A percentile compares a stretch with the other conserved stretches of the same genome.
Evolutionary conservation across 2,329 filamentous ascomycete species (phyloP).

Genomic region (Nakataea oryzae): DNA sequence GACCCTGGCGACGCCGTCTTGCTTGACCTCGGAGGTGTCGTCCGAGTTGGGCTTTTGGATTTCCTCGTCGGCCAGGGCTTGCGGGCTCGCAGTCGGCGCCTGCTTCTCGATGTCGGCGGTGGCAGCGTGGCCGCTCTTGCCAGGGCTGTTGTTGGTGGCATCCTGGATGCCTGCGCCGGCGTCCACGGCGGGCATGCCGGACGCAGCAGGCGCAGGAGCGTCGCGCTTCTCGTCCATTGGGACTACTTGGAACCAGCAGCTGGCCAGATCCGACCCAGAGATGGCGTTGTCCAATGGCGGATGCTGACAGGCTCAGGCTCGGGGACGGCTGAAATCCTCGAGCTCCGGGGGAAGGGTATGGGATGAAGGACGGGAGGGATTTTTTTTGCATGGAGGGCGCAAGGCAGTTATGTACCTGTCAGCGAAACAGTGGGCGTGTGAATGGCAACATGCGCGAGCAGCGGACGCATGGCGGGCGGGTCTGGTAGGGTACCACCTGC

Average conservation of each 20-base stretch:
- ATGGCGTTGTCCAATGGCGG: not conserved
- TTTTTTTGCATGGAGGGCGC: not conserved
- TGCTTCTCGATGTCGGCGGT: conserved; percentile 1
- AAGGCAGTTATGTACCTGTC: not conserved
- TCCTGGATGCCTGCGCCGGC: not conserved
- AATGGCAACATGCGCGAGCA: not conserved
- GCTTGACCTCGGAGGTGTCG: conserved; percentile 11
- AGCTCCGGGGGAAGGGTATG: not conserved
- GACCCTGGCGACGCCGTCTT: conserved; percentile 26
- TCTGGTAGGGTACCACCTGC: not conserved
- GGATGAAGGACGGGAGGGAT: not conserved
- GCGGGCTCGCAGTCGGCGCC: not conserved
- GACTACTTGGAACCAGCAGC: not conserved
- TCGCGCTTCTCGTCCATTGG: not conserved
- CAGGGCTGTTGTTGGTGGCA: not conserved
- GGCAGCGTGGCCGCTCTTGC: not conserved
- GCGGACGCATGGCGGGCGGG: not conserved
- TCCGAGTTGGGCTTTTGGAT: not conserved
- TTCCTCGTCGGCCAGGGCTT: not conserved
- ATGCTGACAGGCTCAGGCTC: not conserved
- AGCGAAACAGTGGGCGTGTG: not conserved
- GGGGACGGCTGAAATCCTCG: not conserved
- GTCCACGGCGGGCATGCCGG: not conserved
- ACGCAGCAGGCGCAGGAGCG: not conserved
- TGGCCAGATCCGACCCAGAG: not conserved